These are phyloP conservation scores for Boletellus ananas DNA, from an alignment of 768 basidiomycete genomes.

Conservation along the genomic window DNA sequence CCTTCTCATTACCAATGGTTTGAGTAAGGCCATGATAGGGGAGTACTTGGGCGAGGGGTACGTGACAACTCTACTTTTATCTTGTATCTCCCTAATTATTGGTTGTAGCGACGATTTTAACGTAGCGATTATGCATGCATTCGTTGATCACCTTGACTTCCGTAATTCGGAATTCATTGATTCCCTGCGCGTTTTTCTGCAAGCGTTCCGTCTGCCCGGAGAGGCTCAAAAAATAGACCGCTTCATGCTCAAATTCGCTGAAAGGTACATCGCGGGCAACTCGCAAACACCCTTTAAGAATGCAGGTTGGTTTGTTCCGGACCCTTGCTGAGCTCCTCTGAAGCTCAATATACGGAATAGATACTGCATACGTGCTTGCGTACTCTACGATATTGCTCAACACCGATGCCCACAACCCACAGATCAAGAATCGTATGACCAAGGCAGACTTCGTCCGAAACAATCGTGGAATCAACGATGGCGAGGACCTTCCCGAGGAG, in stretches of 20 bases:
- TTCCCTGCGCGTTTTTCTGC: constrained; percentile 85
- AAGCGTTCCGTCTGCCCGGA: constrained; percentile 94
- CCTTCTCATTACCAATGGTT: constrained; percentile 82
- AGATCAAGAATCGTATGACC: constrained; percentile 92
- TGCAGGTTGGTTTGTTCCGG: constrained; percentile 59
- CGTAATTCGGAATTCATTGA: constrained; percentile 78
- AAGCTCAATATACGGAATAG: constrained; percentile 35
- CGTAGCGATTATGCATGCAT: constrained; percentile 94
- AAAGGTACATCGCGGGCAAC: constrained; percentile 91
- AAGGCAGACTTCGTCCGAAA: constrained; percentile 90
- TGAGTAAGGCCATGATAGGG: constrained; percentile 94
- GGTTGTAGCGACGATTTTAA: constrained; percentile 75
- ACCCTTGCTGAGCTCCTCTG: constrained; percentile 4
- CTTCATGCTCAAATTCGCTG: constrained; percentile 98
- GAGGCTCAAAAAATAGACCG: constrained; percentile 99
- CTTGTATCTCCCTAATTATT: constrained; percentile 3
- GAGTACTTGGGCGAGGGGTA: constrained; percentile 98
- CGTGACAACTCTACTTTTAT: constrained; percentile 24
- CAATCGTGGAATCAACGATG: constrained; percentile 95
- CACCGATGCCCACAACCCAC: constrained; percentile 95
- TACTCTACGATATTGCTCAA: constrained; percentile 96
- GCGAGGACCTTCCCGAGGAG: constrained; percentile 83
- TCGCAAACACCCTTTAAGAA: constrained; percentile 84
- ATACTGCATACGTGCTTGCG: constrained; percentile 91
- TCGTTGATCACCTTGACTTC: constrained; percentile 91